These are phyloP conservation scores for Prunus dulcis DNA, from an alignment of 306 rosid genomes.

Conservation along the genomic window DNA sequence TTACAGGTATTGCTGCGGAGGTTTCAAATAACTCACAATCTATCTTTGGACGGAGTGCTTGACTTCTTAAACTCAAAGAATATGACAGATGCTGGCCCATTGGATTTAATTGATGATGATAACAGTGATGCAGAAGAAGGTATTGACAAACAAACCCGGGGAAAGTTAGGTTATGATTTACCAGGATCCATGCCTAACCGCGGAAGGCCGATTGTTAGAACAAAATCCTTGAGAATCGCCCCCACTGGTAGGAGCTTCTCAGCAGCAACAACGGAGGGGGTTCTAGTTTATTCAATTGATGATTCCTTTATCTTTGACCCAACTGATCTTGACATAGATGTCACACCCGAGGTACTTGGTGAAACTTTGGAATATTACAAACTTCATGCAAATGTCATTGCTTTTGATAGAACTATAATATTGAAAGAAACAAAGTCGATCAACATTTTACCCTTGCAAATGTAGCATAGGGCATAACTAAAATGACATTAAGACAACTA, in stretches of 20 bases:
- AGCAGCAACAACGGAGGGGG: conserved; percentile 96
- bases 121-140: conserved; percentile 75
- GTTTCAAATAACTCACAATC: conserved; percentile 86
- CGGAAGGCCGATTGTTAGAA: conserved; percentile 78
- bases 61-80: conserved; percentile 87
- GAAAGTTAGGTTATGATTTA: conserved; percentile 60
- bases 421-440: neutral
- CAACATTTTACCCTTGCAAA: neutral
- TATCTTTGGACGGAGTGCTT: conserved; percentile 94
- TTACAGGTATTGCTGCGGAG: conserved; percentile 72
- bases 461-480: neutral
- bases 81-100: conserved; percentile 90
- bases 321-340: conserved; percentile 92
- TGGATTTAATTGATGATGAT: conserved; percentile 86
- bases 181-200: conserved; percentile 85
- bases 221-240: conserved; percentile 82
- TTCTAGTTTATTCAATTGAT: conserved; percentile 78
- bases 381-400: neutral
- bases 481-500: neutral
- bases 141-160: conserved; percentile 69
- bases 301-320: conserved; percentile 92
- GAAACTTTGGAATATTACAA: conserved; percentile 4
- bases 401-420: neutral
- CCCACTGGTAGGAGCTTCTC: conserved; percentile 94
- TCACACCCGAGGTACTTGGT: conserved; percentile 82